Evolutionary conservation across 140 eudicot genomes (phyloP).

Genomic region (Ambrosia hybrid): DNA sequence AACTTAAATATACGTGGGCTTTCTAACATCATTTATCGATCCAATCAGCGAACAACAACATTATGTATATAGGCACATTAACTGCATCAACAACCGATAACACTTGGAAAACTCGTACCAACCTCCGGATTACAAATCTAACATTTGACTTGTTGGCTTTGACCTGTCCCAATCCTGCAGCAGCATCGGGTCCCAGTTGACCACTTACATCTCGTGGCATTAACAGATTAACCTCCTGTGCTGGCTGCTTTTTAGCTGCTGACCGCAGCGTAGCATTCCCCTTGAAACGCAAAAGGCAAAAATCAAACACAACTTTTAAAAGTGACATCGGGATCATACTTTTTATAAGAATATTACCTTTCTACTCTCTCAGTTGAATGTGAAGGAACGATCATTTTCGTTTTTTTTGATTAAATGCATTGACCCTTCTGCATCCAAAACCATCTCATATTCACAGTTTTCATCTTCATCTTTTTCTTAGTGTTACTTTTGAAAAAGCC

Average conservation of each 20-base stretch:
- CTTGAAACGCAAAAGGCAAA: constrained; percentile 30
- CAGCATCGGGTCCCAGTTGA: constrained; percentile 36
- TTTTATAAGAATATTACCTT: constrained; percentile 42
- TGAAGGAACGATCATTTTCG: constrained; percentile 33
- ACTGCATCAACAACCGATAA: constrained; percentile 69
- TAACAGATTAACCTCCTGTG: constrained; percentile 43
- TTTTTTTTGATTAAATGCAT: constrained; percentile 87
- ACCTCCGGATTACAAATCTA: constrained; percentile 52
- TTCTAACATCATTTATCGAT: constrained; percentile 53
- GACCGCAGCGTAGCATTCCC: constrained; percentile 78
- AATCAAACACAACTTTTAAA: constrained; percentile 9
- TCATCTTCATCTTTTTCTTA: constrained; percentile 90
- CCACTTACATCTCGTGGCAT: constrained; percentile 52
- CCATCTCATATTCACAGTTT: constrained; percentile 78
- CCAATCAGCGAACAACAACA: constrained; percentile 88
- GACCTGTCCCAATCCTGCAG: constrained; percentile 29
- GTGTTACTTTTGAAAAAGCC: constrained; percentile 34
- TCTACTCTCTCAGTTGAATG: constrained; percentile 55
- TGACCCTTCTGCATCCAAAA: constrained; percentile 98
- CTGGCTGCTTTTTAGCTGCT: constrained; percentile 59
- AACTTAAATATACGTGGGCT: not conserved
- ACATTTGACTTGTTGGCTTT: constrained; percentile 47
- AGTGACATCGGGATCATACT: not conserved
- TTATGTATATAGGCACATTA: constrained; percentile 82
- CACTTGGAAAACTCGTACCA: constrained; percentile 49